phyloP scores from a whole-genome alignment of 2,329 filamentous ascomycete genomes.

The Aplosporella prunicola region DNA sequence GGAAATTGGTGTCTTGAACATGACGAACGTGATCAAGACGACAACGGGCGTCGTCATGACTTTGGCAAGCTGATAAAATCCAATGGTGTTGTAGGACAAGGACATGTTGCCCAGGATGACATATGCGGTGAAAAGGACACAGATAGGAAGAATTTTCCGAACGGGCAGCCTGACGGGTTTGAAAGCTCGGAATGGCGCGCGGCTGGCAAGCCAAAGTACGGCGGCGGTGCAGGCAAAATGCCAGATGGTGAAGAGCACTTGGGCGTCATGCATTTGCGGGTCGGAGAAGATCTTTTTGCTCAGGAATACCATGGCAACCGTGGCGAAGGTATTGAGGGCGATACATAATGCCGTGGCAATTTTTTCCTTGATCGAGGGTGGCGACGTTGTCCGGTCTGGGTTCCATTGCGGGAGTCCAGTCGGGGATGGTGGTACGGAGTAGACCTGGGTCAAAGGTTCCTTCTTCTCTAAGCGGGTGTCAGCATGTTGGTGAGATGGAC shows the following conservation, averaged over 20 bases:
- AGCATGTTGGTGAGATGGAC: neutral
- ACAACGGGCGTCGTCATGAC: conserved; percentile 41
- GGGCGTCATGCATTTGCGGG: conserved; percentile 34
- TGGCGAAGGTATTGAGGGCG: conserved; percentile 35
- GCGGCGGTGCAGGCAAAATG: conserved; percentile 37
- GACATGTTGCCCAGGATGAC: conserved; percentile 38
- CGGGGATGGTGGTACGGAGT: no score
- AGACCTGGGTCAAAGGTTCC: neutral
- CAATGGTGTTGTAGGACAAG: conserved; percentile 38
- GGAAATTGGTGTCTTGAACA: conserved; percentile 35
- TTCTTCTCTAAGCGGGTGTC: conserved; percentile 6
- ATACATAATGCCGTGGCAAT: conserved; percentile 33
- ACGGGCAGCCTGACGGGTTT: conserved; percentile 35
- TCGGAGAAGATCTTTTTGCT: conserved; percentile 40
- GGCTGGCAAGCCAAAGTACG: conserved; percentile 35
- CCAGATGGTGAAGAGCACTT: conserved; percentile 40
- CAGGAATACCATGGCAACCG: conserved; percentile 35
- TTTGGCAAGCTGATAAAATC: conserved; percentile 41
- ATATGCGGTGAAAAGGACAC: conserved; percentile 38
- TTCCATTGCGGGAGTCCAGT: conserved; percentile 10
- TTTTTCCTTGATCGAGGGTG: conserved; percentile 18
- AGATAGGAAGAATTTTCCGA: conserved; percentile 36
- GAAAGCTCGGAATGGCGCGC: conserved; percentile 35
- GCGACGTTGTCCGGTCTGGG: conserved; percentile 1
- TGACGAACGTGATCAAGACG: conserved; percentile 36